These are phyloP conservation scores for Mycoemilia scoparia DNA, from an alignment of 192 early-diverging fungal species.

Conservation along the genomic window DNA sequence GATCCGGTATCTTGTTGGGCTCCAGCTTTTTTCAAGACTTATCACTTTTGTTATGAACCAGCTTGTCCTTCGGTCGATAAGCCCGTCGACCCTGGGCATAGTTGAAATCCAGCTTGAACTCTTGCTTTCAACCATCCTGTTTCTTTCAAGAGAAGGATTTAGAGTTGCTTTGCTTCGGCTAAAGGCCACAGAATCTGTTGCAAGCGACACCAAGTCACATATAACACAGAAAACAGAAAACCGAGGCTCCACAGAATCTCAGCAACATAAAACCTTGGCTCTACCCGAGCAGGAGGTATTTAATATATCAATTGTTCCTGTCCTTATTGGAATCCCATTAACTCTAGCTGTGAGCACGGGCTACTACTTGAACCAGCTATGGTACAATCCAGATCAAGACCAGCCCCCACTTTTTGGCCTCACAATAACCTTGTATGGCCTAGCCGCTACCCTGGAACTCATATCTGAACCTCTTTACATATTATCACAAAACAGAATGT, in stretches of 20 bases:
- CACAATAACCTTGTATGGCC: conserved; percentile 44
- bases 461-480: conserved; percentile 74
- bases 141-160: conserved; percentile 73
- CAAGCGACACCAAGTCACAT: neutral
- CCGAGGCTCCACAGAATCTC: conserved; percentile 10
- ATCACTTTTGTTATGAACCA: conserved; percentile 72
- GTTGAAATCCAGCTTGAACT: conserved; percentile 74
- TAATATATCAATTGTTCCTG: conserved; percentile 56
- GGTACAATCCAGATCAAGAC: conserved; percentile 6
- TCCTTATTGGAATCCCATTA: conserved; percentile 40
- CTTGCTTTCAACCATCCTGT: conserved; percentile 71
- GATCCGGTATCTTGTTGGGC: conserved; percentile 50
- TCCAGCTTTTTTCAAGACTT: conserved; percentile 55
- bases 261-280: conserved; percentile 16
- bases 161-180: conserved; percentile 51
- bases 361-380: conserved; percentile 30
- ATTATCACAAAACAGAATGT: conserved; percentile 42
- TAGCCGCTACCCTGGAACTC: conserved; percentile 66
- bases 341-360: conserved; percentile 22
- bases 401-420: conserved; percentile 29
- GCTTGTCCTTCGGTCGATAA: conserved; percentile 48
- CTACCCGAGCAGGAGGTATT: conserved; percentile 36
- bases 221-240: neutral
- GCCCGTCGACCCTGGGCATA: conserved; percentile 58
- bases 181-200: conserved; percentile 3